phyloP scores from a whole-genome alignment of 2,329 filamentous ascomycete genomes.

The Neopestalotiopsis sp. region DNA sequence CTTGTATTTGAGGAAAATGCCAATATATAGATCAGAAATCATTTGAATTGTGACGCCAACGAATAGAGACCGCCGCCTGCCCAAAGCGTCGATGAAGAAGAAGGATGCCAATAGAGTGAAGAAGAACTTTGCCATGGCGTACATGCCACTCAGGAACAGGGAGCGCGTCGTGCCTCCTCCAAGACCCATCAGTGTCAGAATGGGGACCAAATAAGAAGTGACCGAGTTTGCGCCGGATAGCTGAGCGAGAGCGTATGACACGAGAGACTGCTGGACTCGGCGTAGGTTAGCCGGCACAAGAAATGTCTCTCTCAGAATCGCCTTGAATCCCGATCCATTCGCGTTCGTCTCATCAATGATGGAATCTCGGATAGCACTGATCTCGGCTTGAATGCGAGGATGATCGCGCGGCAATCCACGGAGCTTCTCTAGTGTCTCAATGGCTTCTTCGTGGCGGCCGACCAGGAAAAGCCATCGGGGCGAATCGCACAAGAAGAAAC shows the following conservation, averaged over 20 bases:
- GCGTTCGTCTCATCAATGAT: slow-evolving; percentile 12
- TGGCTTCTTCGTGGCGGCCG: slow-evolving; percentile 49
- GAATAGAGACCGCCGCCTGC: not conserved
- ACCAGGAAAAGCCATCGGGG: slow-evolving; percentile 54
- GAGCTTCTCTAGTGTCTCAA: slow-evolving; percentile 35
- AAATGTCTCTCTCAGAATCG: slow-evolving; percentile 41
- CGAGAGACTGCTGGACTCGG: slow-evolving; percentile 43
- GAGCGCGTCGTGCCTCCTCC: slow-evolving; percentile 34
- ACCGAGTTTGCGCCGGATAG: slow-evolving; percentile 51
- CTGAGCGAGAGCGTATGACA: slow-evolving; percentile 46
- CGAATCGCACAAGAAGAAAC: slow-evolving; percentile 37
- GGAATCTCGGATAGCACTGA: slow-evolving; percentile 23
- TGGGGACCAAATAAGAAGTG: slow-evolving; percentile 48
- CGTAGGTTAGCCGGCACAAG: slow-evolving; percentile 43
- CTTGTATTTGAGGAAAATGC: not conserved
- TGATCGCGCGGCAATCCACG: slow-evolving; percentile 38
- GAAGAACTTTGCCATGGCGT: slow-evolving; percentile 14
- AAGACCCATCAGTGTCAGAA: slow-evolving; percentile 44
- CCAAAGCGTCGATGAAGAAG: not conserved
- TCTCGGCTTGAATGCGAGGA: slow-evolving; percentile 32
- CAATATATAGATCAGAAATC: not conserved
- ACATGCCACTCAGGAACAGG: slow-evolving; percentile 46
- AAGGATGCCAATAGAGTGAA: slow-evolving; percentile 7
- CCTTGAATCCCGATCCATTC: slow-evolving; percentile 19
- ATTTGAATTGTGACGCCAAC: slow-evolving; percentile 29